Conservation (phyloP, 176 grass and related monocot genomes). For the Coix lacrymajobi region DNA sequence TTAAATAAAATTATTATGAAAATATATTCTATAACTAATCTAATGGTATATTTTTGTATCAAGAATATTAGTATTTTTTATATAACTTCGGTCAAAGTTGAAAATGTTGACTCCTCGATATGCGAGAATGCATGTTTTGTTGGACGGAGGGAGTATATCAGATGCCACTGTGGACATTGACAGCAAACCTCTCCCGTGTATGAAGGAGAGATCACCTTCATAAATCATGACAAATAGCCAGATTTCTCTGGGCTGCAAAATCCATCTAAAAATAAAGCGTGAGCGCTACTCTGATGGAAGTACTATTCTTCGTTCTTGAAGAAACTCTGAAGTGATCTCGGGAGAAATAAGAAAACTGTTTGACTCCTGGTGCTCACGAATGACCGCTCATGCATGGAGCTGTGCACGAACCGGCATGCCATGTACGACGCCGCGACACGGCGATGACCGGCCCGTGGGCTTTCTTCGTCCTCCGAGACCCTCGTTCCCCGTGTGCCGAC, state of each 20-base stretch:
- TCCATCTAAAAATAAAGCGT: neutral
- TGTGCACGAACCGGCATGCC: neutral
- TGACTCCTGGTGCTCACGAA: neutral
- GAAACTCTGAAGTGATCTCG: neutral
- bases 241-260: neutral
- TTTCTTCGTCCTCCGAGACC: neutral
- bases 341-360: neutral
- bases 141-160: no score
- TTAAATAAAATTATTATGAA: no score
- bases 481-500: constrained; percentile 18
- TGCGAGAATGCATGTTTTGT: no score
- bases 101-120: no score
- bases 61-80: no score
- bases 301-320: neutral
- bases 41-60: no score
- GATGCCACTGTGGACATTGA: neutral
- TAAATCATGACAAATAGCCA: neutral
- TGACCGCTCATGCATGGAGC: constrained; percentile 2
- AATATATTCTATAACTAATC: no score
- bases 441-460: neutral
- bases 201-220: neutral
- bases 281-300: neutral
- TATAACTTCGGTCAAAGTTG: no score
- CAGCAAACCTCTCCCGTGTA: neutral
- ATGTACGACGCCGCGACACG: neutral